phyloP scores from a whole-genome alignment of 2,329 filamentous ascomycete species.

The Exophiala oligosperma region DNA sequence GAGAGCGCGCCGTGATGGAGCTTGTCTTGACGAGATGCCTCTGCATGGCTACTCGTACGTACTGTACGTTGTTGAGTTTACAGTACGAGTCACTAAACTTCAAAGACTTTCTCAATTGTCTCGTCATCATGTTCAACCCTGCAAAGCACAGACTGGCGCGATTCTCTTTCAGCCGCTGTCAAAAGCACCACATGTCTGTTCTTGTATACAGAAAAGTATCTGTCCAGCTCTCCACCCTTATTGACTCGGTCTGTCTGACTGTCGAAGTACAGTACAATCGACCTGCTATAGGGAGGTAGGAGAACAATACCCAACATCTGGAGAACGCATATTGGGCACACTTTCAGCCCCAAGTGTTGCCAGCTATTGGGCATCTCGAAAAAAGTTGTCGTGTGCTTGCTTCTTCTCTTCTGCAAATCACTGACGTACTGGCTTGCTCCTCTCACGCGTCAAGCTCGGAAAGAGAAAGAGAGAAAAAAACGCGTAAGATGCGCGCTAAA shows the following conservation, averaged over 20 bases:
- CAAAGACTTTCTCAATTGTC: not conserved
- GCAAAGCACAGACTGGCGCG: constrained; percentile 21
- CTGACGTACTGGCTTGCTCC: no score
- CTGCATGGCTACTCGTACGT: no score
- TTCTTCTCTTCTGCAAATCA: not conserved
- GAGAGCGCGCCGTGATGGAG: no score
- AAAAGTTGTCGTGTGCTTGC: not conserved
- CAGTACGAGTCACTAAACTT: no score
- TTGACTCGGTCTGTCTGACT: not conserved
- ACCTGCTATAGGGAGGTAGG: no score
- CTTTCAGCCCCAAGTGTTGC: no score
- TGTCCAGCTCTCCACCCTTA: not conserved
- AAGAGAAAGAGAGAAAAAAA: not conserved
- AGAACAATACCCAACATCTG: no score
- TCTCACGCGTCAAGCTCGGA: constrained; percentile 2
- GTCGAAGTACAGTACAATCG: no score
- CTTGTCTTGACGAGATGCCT: no score
- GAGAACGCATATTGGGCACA: no score
- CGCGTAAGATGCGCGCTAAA: constrained; percentile 13
- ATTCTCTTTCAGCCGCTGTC: constrained; percentile 6
- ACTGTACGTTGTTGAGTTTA: no score
- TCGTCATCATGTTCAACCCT: not conserved
- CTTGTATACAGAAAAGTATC: not conserved
- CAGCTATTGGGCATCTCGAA: no score
- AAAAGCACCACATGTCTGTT: constrained; percentile 12